These are phyloP conservation scores for Mycena venus DNA, from an alignment of 768 basidiomycete species.

Conservation along the genomic window DNA sequence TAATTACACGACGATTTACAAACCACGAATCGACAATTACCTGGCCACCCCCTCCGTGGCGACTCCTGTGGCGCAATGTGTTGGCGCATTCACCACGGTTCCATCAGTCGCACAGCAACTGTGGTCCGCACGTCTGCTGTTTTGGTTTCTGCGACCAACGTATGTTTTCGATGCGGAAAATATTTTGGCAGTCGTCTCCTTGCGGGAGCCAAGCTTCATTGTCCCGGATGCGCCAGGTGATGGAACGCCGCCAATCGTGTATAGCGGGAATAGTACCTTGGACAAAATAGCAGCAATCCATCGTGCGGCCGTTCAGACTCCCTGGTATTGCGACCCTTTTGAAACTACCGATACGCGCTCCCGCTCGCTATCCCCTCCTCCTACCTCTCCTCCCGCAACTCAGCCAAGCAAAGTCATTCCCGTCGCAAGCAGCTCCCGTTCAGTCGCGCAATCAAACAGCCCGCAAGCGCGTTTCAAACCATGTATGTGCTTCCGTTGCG, in stretches of 20 bases:
- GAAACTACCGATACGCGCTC: neutral
- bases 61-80: neutral
- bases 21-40: neutral
- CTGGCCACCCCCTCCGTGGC: neutral
- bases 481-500: neutral
- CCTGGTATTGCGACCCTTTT: neutral
- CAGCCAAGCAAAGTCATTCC: neutral
- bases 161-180: neutral
- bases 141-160: neutral
- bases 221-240: neutral
- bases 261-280: neutral
- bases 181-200: neutral
- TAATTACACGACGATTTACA: neutral
- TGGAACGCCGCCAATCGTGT: neutral
- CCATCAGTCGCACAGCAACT: neutral
- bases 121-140: neutral
- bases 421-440: too few relatives aligned
- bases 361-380: neutral
- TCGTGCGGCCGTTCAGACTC: neutral
- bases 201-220: neutral
- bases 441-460: neutral
- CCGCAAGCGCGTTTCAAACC: neutral
- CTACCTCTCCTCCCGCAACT: neutral
- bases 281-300: neutral
- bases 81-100: neutral